Percentiles rank a stretch among this genome's conserved stretches.
phyloP scores from a whole-genome alignment of 331 rosid genomes.

The Malus hybrid region DNA sequence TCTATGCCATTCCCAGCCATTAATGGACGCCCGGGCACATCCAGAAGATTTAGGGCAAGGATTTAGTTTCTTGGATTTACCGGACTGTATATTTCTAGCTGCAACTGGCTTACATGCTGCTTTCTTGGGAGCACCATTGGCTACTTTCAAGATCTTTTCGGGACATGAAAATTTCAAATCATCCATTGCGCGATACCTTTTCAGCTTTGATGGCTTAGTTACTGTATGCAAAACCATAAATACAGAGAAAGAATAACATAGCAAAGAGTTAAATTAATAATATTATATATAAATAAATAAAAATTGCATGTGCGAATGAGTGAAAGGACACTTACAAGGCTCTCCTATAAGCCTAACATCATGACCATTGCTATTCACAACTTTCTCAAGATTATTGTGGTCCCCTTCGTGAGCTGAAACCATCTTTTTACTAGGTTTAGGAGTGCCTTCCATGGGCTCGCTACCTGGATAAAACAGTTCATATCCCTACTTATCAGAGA shows the following conservation, averaged over 20 bases:
- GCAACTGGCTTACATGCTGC: constrained; percentile 35
- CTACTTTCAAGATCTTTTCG: constrained; percentile 46
- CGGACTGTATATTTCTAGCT: constrained; percentile 27
- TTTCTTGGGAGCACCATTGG: constrained; percentile 30
- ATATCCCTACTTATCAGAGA: neutral
- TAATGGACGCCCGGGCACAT: constrained; percentile 79
- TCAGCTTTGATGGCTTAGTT: constrained; percentile 41
- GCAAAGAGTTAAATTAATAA: constrained; percentile 1
- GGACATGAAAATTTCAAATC: constrained; percentile 27
- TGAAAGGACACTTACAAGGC: constrained; percentile 9
- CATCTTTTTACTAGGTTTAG: constrained; percentile 26
- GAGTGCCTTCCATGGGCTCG: constrained; percentile 25
- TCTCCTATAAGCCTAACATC: constrained; percentile 25
- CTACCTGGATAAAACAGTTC: constrained; percentile 19
- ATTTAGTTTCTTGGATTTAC: constrained; percentile 41
- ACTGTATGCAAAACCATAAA: constrained; percentile 31
- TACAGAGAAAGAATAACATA: constrained; percentile 1
- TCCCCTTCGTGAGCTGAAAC: constrained; percentile 13
- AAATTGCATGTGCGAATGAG: neutral
- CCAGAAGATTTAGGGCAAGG: constrained; percentile 74
- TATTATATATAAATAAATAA: neutral
- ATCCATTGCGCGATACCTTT: constrained; percentile 48
- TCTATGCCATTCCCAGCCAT: constrained; percentile 93
- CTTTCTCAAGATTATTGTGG: constrained; percentile 25
- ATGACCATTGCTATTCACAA: constrained; percentile 16